Percentiles rank a stretch among this genome's conserved stretches.
These are phyloP conservation scores for Hepatocystis sp. DNA, from an alignment of 169 alveolate species.

Conservation along the genomic window DNA sequence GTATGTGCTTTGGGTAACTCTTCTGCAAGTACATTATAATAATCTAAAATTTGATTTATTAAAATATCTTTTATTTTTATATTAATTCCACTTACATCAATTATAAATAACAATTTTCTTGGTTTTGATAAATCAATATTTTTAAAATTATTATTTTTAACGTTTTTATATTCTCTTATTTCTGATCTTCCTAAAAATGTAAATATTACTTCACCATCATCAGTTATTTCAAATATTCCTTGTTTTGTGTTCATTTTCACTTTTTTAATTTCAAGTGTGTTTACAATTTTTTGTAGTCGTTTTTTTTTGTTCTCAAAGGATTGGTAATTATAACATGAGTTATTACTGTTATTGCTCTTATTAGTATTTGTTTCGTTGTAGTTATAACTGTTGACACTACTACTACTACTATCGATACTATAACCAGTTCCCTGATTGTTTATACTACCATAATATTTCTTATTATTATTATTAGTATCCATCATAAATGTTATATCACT, in stretches of 20 bases:
- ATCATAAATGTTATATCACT: slow-evolving; percentile 1
- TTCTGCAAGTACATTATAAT: slow-evolving; percentile 55
- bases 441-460: too few species aligned
- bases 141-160: slow-evolving; percentile 12
- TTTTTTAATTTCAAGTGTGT: slow-evolving; percentile 62
- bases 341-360: not conserved
- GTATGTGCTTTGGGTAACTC: slow-evolving; percentile 63
- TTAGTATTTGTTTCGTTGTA: too few species aligned
- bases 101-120: slow-evolving; percentile 60
- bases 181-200: slow-evolving; percentile 75
- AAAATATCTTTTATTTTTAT: slow-evolving; percentile 50
- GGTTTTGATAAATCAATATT: slow-evolving; percentile 68
- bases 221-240: slow-evolving; percentile 64
- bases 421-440: too few species aligned
- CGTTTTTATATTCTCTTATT: slow-evolving; percentile 66
- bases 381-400: too few species aligned
- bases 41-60: slow-evolving; percentile 27
- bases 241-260: slow-evolving; percentile 60
- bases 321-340: not conserved
- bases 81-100: slow-evolving; percentile 50
- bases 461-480: too few species aligned
- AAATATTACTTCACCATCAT: slow-evolving; percentile 44
- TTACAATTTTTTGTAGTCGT: slow-evolving; percentile 15
- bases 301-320: slow-evolving; percentile 1
- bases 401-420: too few species aligned